These are phyloP conservation scores for Drosera capensis DNA, from an alignment of 148 eudicot genomes.

Conservation along the genomic window DNA sequence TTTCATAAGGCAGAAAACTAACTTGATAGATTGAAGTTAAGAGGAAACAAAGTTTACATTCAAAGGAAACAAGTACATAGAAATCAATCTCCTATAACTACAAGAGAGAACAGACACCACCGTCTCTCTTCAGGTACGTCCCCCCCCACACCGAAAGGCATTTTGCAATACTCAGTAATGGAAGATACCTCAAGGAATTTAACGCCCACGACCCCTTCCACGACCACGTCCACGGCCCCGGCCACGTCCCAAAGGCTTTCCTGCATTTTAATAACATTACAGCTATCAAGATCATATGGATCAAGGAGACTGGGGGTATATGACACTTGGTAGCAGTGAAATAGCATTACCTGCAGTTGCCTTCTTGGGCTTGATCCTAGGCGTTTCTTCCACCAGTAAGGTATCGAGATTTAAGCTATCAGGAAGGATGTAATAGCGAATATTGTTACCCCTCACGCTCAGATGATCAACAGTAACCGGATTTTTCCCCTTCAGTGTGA, in stretches of 20 bases:
- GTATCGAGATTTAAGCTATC: slow-evolving; percentile 73
- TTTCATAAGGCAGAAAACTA: too few species aligned
- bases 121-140: too few species aligned
- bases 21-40: too few species aligned
- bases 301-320: neutral
- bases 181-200: slow-evolving; percentile 1
- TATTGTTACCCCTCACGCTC: slow-evolving; percentile 65
- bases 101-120: too few species aligned
- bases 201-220: slow-evolving; percentile 53
- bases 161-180: neutral
- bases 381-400: slow-evolving; percentile 60
- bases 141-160: too few species aligned
- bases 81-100: too few species aligned
- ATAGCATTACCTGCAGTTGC: slow-evolving; percentile 39
- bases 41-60: too few species aligned
- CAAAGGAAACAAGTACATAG: too few species aligned
- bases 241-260: slow-evolving; percentile 48
- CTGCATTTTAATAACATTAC: slow-evolving; percentile 7
- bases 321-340: neutral
- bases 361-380: slow-evolving; percentile 60
- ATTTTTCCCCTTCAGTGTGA: slow-evolving; percentile 57
- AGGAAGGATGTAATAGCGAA: slow-evolving; percentile 64
- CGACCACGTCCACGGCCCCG: slow-evolving; percentile 61
- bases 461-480: slow-evolving; percentile 54
- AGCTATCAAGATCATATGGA: neutral